Evolutionary conservation across 2,329 filamentous ascomycete species (phyloP), one percentile per base, ranked within the genome.

Genomic region (Colletotrichum chlorophyti): DNA sequence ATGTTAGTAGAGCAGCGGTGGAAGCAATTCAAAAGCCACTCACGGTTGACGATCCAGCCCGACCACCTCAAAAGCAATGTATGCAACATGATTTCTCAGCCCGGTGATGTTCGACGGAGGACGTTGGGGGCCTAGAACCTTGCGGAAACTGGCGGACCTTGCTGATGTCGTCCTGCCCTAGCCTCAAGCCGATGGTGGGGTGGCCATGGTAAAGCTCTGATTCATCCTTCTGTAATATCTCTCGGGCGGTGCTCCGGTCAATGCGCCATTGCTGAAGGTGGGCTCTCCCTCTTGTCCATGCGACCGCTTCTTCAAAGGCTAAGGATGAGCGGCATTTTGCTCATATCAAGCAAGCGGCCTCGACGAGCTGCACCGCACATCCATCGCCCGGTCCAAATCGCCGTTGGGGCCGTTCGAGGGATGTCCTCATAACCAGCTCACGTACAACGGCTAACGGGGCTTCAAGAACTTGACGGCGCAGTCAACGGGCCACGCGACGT

Each of bases 301-400:
- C 12, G 12, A 21, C n/a, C 11, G 7, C 5, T 10, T 24, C 24
- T n/a, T n/a, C n/a, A n/a, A n/a, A n/a, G n/a, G n/a, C n/a, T n/a
- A n/a, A n/a, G n/a, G n/a, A n/a, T n/a, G n/a, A n/a, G n/a, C n/a
- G n/a, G n/a, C n/a, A 21, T 11, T 6, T 7, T 7, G 26, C 26
- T 50, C 7, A 24, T 10, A 21, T 17, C n/a, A n/a, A n/a, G 6
- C 23, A 55, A 78, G 77, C 0, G 79, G 79, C 7, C 81, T 78
- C 1, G 69, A 65, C 5, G 66, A 65, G 2, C 64, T 71, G 10
- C 76, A 79, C 45, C 68, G 70, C 31, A 65, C 72, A 12, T 74
- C 70, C 1, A 73, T 76, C 19, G 74, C 74, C 0, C 66, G 74
- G 1, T 68, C 73, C 0, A 64, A 48, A 9, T 61, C 66, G 23